A percentile compares a stretch with the other conserved stretches of the same genome.
Conservation (phyloP, 2,329 filamentous ascomycete species). For the Aspergillus tamarii region DNA sequence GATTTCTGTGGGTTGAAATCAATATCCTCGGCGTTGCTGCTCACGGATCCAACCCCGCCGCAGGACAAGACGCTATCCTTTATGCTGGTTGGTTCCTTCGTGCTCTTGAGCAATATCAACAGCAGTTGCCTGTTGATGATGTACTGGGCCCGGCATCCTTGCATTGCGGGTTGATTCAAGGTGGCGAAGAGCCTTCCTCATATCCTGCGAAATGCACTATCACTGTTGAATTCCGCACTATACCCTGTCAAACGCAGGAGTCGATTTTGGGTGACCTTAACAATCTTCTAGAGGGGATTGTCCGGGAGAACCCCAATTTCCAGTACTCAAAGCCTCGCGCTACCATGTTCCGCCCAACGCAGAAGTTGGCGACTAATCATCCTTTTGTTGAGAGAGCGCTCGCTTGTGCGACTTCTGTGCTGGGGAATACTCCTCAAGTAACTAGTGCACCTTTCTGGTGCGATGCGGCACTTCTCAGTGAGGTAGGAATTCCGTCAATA, state of each 20-base stretch:
- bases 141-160: constrained; percentile 45
- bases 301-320: constrained; percentile 41
- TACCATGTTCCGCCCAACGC: constrained; percentile 49
- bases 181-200: constrained; percentile 56
- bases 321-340: constrained; percentile 42
- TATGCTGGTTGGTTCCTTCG: constrained; percentile 53
- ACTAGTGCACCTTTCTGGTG: constrained; percentile 51
- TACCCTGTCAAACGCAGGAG: constrained; percentile 48
- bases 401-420: constrained; percentile 29
- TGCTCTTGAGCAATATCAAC: constrained; percentile 48
- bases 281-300: constrained; percentile 39
- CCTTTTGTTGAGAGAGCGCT: constrained; percentile 43
- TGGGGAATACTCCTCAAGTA: constrained; percentile 32
- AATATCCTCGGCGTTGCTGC: constrained; percentile 40
- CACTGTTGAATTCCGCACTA: constrained; percentile 53
- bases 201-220: constrained; percentile 56
- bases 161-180: constrained; percentile 54
- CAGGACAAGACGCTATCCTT: constrained; percentile 56
- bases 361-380: constrained; percentile 46
- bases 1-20: constrained; percentile 47
- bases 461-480: constrained; percentile 53
- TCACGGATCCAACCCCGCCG: constrained; percentile 42
- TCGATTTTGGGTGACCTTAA: constrained; percentile 44
- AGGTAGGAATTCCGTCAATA: constrained; percentile 50
- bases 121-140: constrained; percentile 39